Base-by-base conservation (phyloP, 495 filamentous ascomycete genomes). In the Penicillium bialowiezense region DNA sequence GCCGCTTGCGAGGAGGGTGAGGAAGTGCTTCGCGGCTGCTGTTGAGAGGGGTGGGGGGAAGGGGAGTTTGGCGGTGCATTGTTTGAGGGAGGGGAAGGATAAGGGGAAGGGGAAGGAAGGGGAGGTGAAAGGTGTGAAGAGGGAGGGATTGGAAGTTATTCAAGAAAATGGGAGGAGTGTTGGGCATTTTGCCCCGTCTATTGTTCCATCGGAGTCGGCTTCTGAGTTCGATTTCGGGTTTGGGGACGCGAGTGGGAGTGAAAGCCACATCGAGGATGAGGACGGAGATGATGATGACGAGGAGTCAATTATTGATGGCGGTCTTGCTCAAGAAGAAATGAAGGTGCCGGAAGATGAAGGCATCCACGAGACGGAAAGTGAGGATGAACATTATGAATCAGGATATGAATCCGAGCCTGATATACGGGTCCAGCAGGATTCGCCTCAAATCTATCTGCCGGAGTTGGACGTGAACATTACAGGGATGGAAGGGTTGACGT, bases 1-100 rank as follows among this genome's bases (percentile, higher is more conserved):
- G 17, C 73, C 74, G 7, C 56, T 55, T 6, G 72, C 72, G 12
- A 52, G 56, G 20, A 49, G 63, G 14, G 69, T 74, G 12, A 14
- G 33, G 56, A 63, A 44, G 54, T 41, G 43, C 10, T 60, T 65
- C 48, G 51, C 40, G 15, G 40, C 36, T 5, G 62, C 53, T 12
- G 42, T 64, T 35, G 33, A 29, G 41, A 50, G 52, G 17, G 51
- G 6, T 20, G 9, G 51, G 9, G 26, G 9, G 0, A 23, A 15
- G 32, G 31, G 38, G n/a, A 28, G 5, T 13, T 18, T 38, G 19
- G 12, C 7, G 1, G 24, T 47, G 48, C 59, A 58, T 53, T 65
- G 59, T 50, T 23, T 42, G 19, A 39, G 4, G 5, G 13, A 5
- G 5, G 23, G 18, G 18, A 33, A 34, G 40, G 41, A 10, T 15